These are phyloP conservation scores for Plasmopara viticola DNA, from an alignment of 352 stramenopile genomes.

Conservation along the genomic window DNA sequence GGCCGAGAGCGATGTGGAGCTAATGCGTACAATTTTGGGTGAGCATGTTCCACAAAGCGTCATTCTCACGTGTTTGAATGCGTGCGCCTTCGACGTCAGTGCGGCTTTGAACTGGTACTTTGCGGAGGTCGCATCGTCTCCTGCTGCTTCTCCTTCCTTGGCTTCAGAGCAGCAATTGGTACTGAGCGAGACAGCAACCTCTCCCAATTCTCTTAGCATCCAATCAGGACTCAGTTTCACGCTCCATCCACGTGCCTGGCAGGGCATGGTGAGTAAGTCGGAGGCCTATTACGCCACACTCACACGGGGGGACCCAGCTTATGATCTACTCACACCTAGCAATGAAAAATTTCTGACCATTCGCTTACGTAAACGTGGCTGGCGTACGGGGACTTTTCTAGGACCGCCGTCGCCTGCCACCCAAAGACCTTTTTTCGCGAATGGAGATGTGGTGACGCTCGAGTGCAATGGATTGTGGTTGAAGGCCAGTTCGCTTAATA, in stretches of 20 bases:
- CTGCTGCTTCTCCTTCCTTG: conserved; percentile 3
- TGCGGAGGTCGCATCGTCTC: conserved; percentile 50
- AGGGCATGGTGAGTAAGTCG: conserved; percentile 83
- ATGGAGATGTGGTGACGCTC: conserved; percentile 82
- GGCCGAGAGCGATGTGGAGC: conserved; percentile 63
- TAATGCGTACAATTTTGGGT: conserved; percentile 85
- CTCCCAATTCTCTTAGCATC: conserved; percentile 34
- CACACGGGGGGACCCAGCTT: conserved; percentile 55
- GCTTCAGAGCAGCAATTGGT: not conserved
- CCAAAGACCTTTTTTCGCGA: conserved; percentile 66
- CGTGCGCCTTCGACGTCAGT: conserved; percentile 78
- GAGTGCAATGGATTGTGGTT: conserved; percentile 86
- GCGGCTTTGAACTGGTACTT: conserved; percentile 87
- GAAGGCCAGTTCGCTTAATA: conserved; percentile 62
- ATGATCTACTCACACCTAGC: conserved; percentile 78
- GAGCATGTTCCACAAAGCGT: conserved; percentile 82
- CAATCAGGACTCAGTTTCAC: conserved; percentile 71
- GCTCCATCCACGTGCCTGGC: conserved; percentile 54
- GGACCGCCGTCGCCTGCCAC: conserved; percentile 24
- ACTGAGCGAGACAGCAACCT: not conserved
- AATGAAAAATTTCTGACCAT: conserved; percentile 84
- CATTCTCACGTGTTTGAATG: conserved; percentile 79
- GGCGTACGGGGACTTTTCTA: conserved; percentile 37
- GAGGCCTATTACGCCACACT: conserved; percentile 81
- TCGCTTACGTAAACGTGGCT: conserved; percentile 69